Evolutionary conservation across 2,329 filamentous ascomycete species (phyloP), one percentile per base, ranked within the genome.

Genomic region (Pyrenochaeta sp.): DNA sequence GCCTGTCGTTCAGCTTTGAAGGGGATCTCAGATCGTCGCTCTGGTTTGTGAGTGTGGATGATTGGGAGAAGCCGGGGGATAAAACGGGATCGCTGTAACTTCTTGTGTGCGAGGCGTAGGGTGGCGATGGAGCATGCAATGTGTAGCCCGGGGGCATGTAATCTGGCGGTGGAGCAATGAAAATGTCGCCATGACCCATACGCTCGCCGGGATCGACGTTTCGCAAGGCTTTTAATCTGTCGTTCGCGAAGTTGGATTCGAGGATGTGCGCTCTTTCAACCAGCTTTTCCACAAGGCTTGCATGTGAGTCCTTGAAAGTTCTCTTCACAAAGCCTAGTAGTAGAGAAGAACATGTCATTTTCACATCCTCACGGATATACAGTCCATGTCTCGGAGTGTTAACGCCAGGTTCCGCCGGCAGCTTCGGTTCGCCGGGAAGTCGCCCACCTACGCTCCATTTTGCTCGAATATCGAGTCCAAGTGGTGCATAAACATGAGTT

Each of bases 311-410:
- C 66, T 90, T 90, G 40, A 96, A 82, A 12, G 90, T 95, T 77
- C 87, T 90, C 80, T 90, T 93, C 53, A 96, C 90, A 68, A 96
- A 96, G 7, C 79, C 77, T 0, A 87, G 83, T 79, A 95, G 84
- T 58, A 95, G 79, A 52, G 92, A 79, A 67, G 92, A 94, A 78
- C 91, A 96, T 51, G 84, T 84, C 81, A 96, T 87, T 58, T 92
- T 88, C 43, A 95, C 88, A 61, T 96, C 92, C 79, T 96, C 92
- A n/a, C 90, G 83, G 36, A 96, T 79, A 70, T 92, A 96, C 11
- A 96, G 78, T 0, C 91, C 92, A 35, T 85, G 79, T 18, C 82
- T 75, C 0, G 91, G 91, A 0, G 83, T 85, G 12, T 83, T 83
- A 5, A 90, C 75, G 4, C 88, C 89, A 18, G 90, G 75, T 76